A percentile compares a stretch with the other conserved stretches of the same genome.
phyloP scores from a whole-genome alignment of 2,329 filamentous ascomycete species.

The Aspergillus carbonarius region DNA sequence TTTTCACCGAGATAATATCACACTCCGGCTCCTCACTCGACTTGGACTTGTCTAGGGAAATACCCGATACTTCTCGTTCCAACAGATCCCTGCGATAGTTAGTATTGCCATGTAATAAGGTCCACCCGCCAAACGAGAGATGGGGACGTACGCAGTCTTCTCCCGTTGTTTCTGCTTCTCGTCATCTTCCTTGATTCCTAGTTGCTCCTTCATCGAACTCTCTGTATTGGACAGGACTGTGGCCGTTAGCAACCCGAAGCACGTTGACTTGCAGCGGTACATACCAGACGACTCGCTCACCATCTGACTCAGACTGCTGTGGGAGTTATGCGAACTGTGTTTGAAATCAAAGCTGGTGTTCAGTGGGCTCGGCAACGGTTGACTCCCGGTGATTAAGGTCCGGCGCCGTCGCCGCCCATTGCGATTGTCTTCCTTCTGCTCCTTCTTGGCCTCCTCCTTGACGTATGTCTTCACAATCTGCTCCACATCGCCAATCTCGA shows the following conservation, averaged over 20 bases:
- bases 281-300: slow-evolving; percentile 70
- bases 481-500: slow-evolving; percentile 98
- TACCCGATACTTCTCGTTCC: slow-evolving; percentile 89
- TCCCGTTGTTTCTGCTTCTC: slow-evolving; percentile 76
- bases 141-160: slow-evolving; percentile 81
- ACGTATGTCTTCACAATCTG: slow-evolving; percentile 97
- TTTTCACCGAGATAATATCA: slow-evolving; percentile 95
- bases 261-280: slow-evolving; percentile 35
- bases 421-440: slow-evolving; percentile 83
- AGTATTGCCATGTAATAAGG: background rate
- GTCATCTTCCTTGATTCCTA: slow-evolving; percentile 59
- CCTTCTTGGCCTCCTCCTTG: slow-evolving; percentile 64
- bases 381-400: slow-evolving; percentile 94
- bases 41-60: slow-evolving; percentile 77
- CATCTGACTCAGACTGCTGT: slow-evolving; percentile 79
- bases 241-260: slow-evolving; percentile 33
- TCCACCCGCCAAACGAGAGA: no score
- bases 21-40: slow-evolving; percentile 39
- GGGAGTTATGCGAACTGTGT: slow-evolving; percentile 62
- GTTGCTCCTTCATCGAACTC: slow-evolving; percentile 54
- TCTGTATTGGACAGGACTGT: slow-evolving; percentile 29
- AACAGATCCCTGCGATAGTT: slow-evolving; percentile 69
- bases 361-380: slow-evolving; percentile 90
- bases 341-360: slow-evolving; percentile 81
- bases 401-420: slow-evolving; percentile 86